A percentile compares a stretch with the other conserved stretches of the same genome.
Conservation (phyloP, 441 rosid genomes). For the Arabidopsis hybrid region DNA sequence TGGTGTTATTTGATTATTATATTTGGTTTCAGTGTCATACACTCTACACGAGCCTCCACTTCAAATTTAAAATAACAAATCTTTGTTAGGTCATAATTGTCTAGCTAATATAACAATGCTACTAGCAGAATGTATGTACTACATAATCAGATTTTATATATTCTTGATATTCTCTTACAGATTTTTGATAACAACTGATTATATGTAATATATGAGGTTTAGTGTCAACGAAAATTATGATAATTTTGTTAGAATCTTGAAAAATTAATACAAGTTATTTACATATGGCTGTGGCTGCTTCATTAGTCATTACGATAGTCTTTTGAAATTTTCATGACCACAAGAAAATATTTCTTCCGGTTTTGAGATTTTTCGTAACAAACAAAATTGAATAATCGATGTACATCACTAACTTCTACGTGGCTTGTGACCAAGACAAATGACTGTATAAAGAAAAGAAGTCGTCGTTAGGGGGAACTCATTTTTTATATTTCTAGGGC, state of each 20-base stretch:
- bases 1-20: conserved; percentile 17
- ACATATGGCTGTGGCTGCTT: conserved; percentile 29
- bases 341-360: conserved; percentile 29
- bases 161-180: background rate
- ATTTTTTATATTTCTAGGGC: conserved; percentile 21
- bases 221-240: background rate
- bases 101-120: background rate
- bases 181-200: background rate
- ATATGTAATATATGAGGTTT: background rate
- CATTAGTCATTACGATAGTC: conserved; percentile 3
- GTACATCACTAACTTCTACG: conserved; percentile 36
- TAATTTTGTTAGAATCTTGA: background rate
- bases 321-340: conserved; percentile 29
- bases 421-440: conserved; percentile 40
- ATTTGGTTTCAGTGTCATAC: background rate
- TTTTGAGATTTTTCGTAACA: conserved; percentile 25
- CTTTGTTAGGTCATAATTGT: conserved; percentile 8
- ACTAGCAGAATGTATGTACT: background rate
- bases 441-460: conserved; percentile 30
- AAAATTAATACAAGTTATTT: conserved; percentile 9
- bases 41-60: conserved; percentile 17
- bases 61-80: conserved; percentile 6
- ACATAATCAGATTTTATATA: background rate
- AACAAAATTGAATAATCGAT: conserved; percentile 38
- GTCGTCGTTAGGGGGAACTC: conserved; percentile 2